Evolutionary conservation across 306 rosid genomes (phyloP).

Genomic region (Cucumis sativus): Cucumber_9930_V3 NC_026655.2:9360001-9360500

Average conservation of each 20-base stretch:
- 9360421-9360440: not conserved
- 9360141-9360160: not conserved
- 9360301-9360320: not conserved
- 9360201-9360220: not conserved
- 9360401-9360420: not conserved
- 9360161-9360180: not conserved
- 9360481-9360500: not conserved
- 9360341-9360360: not conserved
- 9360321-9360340: not conserved
- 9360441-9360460: not conserved
- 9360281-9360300: not conserved
- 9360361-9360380: not conserved
- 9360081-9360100: conserved; percentile 35
- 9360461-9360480: not conserved
- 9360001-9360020: conserved; percentile 31
- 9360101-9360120: conserved; percentile 16
- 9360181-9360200: not conserved
- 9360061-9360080: conserved; percentile 65
- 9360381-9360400: not conserved
- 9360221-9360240: not conserved
- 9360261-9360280: not conserved
- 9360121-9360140: not conserved
- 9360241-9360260: too few relatives aligned
- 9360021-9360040: conserved; percentile 30
- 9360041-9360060: conserved; percentile 22